Evolutionary conservation across 306 rosid species (phyloP), one percentile per base, ranked within the genome.

Genomic region (Casuarina glauca): DNA sequence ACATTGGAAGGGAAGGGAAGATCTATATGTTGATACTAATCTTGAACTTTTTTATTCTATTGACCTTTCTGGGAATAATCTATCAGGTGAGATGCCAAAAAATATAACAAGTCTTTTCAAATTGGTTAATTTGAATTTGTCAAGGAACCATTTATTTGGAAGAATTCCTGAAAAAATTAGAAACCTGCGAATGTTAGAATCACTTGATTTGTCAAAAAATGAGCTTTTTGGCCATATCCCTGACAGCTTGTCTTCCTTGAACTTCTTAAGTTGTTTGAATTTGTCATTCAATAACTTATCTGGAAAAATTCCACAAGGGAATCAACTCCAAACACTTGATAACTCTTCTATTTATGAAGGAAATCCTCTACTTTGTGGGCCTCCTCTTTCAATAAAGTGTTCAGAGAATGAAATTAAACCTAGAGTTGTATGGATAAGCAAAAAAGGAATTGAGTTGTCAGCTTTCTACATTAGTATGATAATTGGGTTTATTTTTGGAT

Each of bases 111-210:
- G 9, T 1, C 78, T 76, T 11, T 16, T 5, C 10, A 9, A 1
- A 17, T 16, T 81, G 62, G 50, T 44, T 4, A 72, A 44, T 5
- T 43, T 81, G 46, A 69, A 76, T 73, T 70, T 82, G 2, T 42
- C 85, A 4, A 39, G 35, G 42, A 82, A 82, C 60, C 76, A 72
- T 66, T 10, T 45, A 0, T 0, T 1, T 1, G 49, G 49, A 45
- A 45, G 49, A 45, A 45, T 45, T 45, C 49, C 49, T 45, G 0
- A 45, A 45, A 6, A 6, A 0, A 45, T 45, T 45, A 1, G 32
- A 26, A 67, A 51, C 20, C 7, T 76, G 53, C 5, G 0, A 16
- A 3, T 0, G 44, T 41, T 76, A 0, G 67, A 67, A 67, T 6
- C 66, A 5, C 17, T 76, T 51, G 74, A 67, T 26, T 4, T 50